Evolutionary conservation across 1,284 basidiomycete species (phyloP).

Genomic region (Neolentinus lepideus): DNA sequence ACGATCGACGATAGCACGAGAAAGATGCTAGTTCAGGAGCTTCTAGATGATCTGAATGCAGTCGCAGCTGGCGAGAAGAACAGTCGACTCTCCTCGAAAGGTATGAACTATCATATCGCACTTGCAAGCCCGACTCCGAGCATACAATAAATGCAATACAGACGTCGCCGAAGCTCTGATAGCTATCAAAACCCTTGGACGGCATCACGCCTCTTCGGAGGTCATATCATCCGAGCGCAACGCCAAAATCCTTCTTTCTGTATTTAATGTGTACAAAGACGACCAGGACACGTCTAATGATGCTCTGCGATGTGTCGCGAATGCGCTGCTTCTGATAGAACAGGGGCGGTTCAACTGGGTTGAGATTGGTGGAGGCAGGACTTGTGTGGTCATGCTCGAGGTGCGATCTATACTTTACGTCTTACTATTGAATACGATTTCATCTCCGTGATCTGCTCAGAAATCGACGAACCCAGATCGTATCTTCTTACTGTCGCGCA

Average conservation of each 20-base stretch:
- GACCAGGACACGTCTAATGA: constrained; percentile 57
- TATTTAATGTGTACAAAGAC: constrained; percentile 46
- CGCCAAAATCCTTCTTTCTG: constrained; percentile 41
- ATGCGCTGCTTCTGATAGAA: constrained; percentile 65
- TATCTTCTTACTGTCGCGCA: constrained; percentile 67
- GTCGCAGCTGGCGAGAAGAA: constrained; percentile 26
- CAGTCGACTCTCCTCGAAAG: constrained; percentile 42
- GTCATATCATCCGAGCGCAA: constrained; percentile 49
- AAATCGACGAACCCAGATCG: constrained; percentile 54
- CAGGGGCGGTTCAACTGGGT: constrained; percentile 52
- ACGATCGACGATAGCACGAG: constrained; percentile 37
- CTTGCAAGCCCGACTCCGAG: constrained; percentile 18
- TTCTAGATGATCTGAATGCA: constrained; percentile 54
- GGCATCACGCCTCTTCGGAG: constrained; percentile 62
- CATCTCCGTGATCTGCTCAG: constrained; percentile 26
- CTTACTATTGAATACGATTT: neutral
- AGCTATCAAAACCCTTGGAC: constrained; percentile 72
- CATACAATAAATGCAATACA: too few relatives aligned
- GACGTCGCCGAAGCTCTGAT: constrained; percentile 60
- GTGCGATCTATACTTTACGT: constrained; percentile 27
- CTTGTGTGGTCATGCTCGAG: constrained; percentile 53
- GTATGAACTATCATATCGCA: constrained; percentile 25
- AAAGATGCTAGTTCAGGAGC: constrained; percentile 41
- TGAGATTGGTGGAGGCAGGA: constrained; percentile 52
- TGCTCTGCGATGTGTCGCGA: constrained; percentile 69